These are phyloP conservation scores for Vigna reflexopilosa DNA, from an alignment of 306 rosid genomes.

Conservation along the genomic window DNA sequence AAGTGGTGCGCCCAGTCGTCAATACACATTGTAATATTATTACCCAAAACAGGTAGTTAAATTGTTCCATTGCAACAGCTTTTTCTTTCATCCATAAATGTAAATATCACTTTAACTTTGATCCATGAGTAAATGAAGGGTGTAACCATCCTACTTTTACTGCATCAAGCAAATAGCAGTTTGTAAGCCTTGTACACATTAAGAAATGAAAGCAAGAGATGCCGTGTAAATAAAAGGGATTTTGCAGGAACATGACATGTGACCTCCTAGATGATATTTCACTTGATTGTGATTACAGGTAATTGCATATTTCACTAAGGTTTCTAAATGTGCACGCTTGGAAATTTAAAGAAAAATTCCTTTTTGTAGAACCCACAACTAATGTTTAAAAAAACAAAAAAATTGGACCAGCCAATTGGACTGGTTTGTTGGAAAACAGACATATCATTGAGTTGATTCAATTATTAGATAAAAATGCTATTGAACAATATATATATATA, in stretches of 20 bases:
- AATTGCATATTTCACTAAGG: conserved; percentile 25
- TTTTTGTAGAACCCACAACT: neutral
- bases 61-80: conserved; percentile 33
- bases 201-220: neutral
- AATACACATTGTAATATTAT: conserved; percentile 25
- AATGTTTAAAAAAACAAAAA: too few relatives aligned
- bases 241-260: conserved; percentile 26
- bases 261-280: conserved; percentile 25
- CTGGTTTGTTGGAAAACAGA: too few relatives aligned
- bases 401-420: too few relatives aligned
- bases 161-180: conserved; percentile 8
- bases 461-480: too few relatives aligned
- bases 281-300: conserved; percentile 24
- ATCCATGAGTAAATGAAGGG: conserved; percentile 12
- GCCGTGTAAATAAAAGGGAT: conserved; percentile 5
- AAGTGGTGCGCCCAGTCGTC: conserved; percentile 39
- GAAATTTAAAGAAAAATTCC: neutral
- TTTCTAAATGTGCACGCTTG: conserved; percentile 15
- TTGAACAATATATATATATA: too few relatives aligned
- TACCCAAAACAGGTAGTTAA: conserved; percentile 25
- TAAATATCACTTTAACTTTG: conserved; percentile 36
- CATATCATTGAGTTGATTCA: too few relatives aligned
- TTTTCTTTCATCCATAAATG: conserved; percentile 36
- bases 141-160: conserved; percentile 16
- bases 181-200: conserved; percentile 5